Base-by-base conservation (phyloP, 768 basidiomycete genomes). In the Kockovaella imperatae region DNA sequence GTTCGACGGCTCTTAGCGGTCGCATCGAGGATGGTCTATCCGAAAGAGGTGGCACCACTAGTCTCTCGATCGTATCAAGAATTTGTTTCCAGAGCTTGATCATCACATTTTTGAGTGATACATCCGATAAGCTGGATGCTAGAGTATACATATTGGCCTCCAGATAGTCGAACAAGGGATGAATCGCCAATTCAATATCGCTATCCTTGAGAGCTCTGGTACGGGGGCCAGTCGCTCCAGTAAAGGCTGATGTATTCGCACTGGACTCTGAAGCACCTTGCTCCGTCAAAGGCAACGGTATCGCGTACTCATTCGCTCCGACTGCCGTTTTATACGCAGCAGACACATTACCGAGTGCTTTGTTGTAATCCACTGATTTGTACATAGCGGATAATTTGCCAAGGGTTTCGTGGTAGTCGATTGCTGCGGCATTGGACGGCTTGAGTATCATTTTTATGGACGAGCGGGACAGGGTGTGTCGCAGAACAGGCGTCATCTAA, bases 21-120 rank as follows among this genome's bases (percentile, higher is more conserved):
- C 86, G 84, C 87, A 97, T 84, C 45, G 89, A 86, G 35, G 88
- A 88, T 8, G 83, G 76, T 15, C 79, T 73, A 52, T 93, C 87
- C 4, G 84, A 86, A 47, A 99, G 71, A 2, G 91, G 86, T 3
- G 95, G 95, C 14, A 97, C 83, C 52, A 97, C 78, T 57, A 97
- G 72, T 8, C 81, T 83, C 65, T 96, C 95, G 47, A 97, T 78
- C 15, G 88, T 79, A 18, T 75, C 76, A 62, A 97, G 68, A 47
- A 99, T 82, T 71, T 97, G 93, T 75, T 97, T 97, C 95, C 95
- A 99, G 47, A 93, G 79, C 47, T 83, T 79, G 24, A 80, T 79
- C 83, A 96, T 91, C 47, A 97, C 89, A 77, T 82, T 85, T 69
- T 89, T 66, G 74, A 87, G 87, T 45, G 87, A 85, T 5, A 79